Base-by-base conservation (phyloP, 305 asterid genomes). In the Fraxinus sp. region DNA sequence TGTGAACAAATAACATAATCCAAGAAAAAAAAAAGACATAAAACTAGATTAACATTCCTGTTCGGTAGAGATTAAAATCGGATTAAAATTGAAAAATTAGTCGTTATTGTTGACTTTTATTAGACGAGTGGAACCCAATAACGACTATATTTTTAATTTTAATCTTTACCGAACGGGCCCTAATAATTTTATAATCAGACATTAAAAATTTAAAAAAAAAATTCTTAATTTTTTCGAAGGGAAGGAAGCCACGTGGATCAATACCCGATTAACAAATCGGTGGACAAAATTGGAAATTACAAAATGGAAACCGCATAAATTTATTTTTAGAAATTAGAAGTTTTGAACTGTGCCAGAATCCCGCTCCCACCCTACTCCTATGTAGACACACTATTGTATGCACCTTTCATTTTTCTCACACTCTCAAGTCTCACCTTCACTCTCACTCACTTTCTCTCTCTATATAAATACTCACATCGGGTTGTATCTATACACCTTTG, bases 301-400 rank as follows among this genome's bases (percentile, higher is more conserved):
- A 72, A 86, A 84, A 85, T 59, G 89, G 85, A 41, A 62, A 57
- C 57, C 79, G 80, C 14, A 39, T 46, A 43, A 57, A 28, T 43
- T 82, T 79, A 26, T 78, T 84, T 83, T 82, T 64, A 66, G 82
- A 78, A 77, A 78, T 83, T 85, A 77, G 78, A 87, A 79, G 89
- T 84, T 91, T 90, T 88, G 89, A 91, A 89, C 89, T 83, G 77
- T 64, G 88, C 81, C 82, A 68, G 81, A 79, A 84, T 87, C 92
- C 92, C 93, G 92, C 93, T 86, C 91, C 82, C 90, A 86, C 90
- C 78, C 92, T 80, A 85, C 86, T 28, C 84, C 82, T 83, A 16
- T 43, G 35, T 52, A 62, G 30, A 33, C 81, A 13, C 57, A 35
- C 59, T 2, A 62, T 70, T 77, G 35, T 83, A 82, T 83, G 33